Base-by-base conservation (phyloP, 2,329 filamentous ascomycete genomes). In the Aspergillus brunneoviolaceus region DNA sequence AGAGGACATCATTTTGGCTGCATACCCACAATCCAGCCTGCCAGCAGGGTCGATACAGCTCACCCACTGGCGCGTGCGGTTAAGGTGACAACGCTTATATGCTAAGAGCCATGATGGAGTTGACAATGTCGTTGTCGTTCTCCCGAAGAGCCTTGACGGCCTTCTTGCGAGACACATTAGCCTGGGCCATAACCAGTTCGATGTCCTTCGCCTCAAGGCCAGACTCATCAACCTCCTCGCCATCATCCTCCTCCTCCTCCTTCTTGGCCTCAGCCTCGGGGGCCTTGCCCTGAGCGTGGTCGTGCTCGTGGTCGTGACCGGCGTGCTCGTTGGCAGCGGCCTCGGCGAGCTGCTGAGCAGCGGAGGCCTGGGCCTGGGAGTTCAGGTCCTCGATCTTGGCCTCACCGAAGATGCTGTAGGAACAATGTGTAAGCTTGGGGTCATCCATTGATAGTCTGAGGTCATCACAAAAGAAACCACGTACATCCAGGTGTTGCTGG, bases 311-410 rank as follows among this genome's bases (percentile, higher is more conserved):
- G 80, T 89, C 87, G 74, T 84, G 83, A 69, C 88, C 88, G 51
- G 81, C 81, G 68, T 84, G 80, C 72, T 85, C 85, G 61, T 81
- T 80, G 67, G 83, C 84, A 69, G 82, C 77, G 65, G 79, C 79
- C 77, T 92, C 89, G 73, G 86, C 92, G 72, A 99, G 91, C 84
- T 97, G 93, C 82, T 96, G 91, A 72, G 94, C 94, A 72, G 95
- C 95, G 70, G 91, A 92, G 74, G 94, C 91, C 85, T 98, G 95
- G 74, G 94, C 94, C 78, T 94, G 91, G 73, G 95, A 96, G 89
- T 98, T 99, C 75, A 98, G 86, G 82, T 99, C 96, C 87, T 99
- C 95, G 69, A 99, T 98, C 91, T 99, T 99, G 77, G 96, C 95
- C 86, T 99, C 96, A 80, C 95, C 95, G 79, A 99, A 99, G 81